A percentile compares a stretch with the other conserved stretches of the same genome.
These are phyloP conservation scores for Backusella tuberculispora DNA, from an alignment of 192 early-diverging fungal genomes.

Conservation along the genomic window DNA sequence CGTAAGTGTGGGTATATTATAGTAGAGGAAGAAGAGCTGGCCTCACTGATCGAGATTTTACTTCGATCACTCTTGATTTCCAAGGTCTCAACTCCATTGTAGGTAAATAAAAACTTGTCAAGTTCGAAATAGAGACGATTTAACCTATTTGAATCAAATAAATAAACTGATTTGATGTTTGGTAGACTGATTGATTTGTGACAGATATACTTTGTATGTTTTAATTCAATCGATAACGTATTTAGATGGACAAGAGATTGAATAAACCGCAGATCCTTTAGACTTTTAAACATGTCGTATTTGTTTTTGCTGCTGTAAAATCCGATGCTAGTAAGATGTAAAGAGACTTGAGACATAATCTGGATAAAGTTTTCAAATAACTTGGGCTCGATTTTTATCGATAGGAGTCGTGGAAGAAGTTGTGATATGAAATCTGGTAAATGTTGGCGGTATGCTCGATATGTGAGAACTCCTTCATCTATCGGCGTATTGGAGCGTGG, in stretches of 20 bases:
- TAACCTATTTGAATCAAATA: neutral
- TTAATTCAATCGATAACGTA: neutral
- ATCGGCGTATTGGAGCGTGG: conserved; percentile 5
- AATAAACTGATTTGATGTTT: neutral
- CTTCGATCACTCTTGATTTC: neutral
- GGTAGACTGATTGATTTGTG: conserved; percentile 3
- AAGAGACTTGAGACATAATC: neutral
- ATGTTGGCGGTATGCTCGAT: neutral
- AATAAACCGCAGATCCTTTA: neutral
- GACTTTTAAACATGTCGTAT: conserved; percentile 7
- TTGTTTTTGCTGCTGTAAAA: conserved; percentile 10
- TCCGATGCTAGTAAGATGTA: neutral
- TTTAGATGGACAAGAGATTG: neutral
- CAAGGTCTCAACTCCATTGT: neutral
- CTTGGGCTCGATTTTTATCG: neutral
- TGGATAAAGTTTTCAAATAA: neutral
- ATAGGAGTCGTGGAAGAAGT: neutral
- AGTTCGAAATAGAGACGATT: neutral
- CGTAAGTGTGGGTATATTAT: neutral
- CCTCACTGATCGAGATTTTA: neutral
- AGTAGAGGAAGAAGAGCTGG: neutral
- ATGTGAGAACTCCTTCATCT: conserved; percentile 8
- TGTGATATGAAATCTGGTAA: neutral
- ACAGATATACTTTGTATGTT: neutral
- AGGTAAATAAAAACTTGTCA: neutral